phyloP scores from a whole-genome alignment of 495 filamentous ascomycete genomes.

The Xylaria venustula region DNA sequence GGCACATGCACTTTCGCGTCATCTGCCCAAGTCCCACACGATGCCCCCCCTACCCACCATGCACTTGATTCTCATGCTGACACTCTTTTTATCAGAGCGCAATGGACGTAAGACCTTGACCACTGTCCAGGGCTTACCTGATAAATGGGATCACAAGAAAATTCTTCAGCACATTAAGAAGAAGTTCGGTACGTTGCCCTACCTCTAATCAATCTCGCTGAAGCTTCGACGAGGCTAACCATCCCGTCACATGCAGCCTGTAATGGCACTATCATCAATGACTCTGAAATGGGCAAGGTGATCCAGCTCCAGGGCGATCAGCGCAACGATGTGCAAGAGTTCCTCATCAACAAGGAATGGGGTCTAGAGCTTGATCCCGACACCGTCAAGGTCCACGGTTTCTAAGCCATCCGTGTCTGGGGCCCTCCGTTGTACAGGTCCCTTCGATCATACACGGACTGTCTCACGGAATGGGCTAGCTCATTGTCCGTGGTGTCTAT shows the following conservation, averaged over 20 bases:
- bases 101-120: conserved; percentile 99
- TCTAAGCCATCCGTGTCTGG: conserved; percentile 55
- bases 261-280: conserved; percentile 99
- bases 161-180: conserved; percentile 99
- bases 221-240: conserved; percentile 12
- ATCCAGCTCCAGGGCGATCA: conserved; percentile 99
- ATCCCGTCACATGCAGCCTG: conserved; percentile 60
- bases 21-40: not conserved
- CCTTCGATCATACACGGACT: conserved; percentile 18
- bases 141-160: conserved; percentile 99
- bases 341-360: conserved; percentile 91
- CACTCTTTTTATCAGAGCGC: conserved; percentile 67
- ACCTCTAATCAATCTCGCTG: not conserved
- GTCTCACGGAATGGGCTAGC: conserved; percentile 26
- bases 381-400: conserved; percentile 95
- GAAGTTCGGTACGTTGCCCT: conserved; percentile 77
- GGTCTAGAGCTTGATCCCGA: conserved; percentile 89
- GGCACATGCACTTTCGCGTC: conserved; percentile 9
- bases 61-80: conserved; percentile 13
- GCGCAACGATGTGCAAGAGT: conserved; percentile 97
- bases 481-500: conserved; percentile 14
- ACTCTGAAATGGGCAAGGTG: conserved; percentile 98
- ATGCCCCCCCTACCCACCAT: not conserved
- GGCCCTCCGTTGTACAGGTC: conserved; percentile 24
- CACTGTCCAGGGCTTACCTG: conserved; percentile 95